These are phyloP conservation scores for Ilyonectria sp. DNA, from an alignment of 2,329 filamentous ascomycete genomes.

Conservation along the genomic window DNA sequence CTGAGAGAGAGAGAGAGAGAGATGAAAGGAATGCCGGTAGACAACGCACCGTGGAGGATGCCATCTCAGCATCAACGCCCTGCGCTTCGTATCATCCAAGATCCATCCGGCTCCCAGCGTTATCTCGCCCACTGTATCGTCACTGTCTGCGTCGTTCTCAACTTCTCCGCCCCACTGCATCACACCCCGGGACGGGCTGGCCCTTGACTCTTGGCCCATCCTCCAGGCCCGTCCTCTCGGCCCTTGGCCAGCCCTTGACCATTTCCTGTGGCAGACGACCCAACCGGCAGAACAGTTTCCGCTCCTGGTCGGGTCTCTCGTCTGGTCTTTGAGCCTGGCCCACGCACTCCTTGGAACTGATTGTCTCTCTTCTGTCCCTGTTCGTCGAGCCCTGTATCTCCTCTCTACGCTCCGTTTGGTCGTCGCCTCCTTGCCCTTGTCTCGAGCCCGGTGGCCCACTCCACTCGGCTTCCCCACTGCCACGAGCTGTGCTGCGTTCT, in stretches of 20 bases:
- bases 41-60: background rate
- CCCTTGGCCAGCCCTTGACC: background rate
- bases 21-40: constrained; percentile 10
- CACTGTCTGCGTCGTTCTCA: background rate
- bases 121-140: background rate
- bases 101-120: background rate
- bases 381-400: constrained; percentile 11
- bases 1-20: constrained; percentile 1
- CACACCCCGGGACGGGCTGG: background rate
- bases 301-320: background rate
- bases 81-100: background rate
- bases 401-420: constrained; percentile 8
- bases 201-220: background rate
- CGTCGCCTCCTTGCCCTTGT: constrained; percentile 21
- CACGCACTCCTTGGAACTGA: background rate
- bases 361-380: constrained; percentile 6
- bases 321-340: background rate
- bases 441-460: constrained; percentile 13
- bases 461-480: constrained; percentile 27
- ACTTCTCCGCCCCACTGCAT: background rate
- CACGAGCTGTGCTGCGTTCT: constrained; percentile 25
- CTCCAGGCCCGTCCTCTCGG: background rate
- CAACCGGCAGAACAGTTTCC: constrained; percentile 6
- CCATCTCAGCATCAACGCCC: background rate
- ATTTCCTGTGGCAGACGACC: background rate